A percentile compares a stretch with the other conserved stretches of the same genome.
These are phyloP conservation scores for Pythium apleroticum DNA, from an alignment of 352 stramenopile species.

Conservation along the genomic window DNA sequence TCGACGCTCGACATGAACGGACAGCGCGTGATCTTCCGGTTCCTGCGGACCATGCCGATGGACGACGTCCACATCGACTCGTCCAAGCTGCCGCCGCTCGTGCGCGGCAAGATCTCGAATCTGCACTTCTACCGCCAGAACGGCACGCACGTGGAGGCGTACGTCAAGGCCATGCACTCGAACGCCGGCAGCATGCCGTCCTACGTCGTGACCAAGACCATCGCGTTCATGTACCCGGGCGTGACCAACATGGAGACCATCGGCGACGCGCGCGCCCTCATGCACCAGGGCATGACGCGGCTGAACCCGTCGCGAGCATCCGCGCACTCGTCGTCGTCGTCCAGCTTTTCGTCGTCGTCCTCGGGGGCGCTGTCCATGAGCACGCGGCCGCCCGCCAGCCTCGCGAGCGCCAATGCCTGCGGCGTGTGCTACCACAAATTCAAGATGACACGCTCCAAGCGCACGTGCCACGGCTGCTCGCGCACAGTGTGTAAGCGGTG, in stretches of 20 bases:
- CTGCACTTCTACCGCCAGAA: conserved; percentile 40
- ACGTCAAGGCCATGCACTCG: conserved; percentile 35
- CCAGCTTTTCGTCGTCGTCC: conserved; percentile 16
- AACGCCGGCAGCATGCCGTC: conserved; percentile 36
- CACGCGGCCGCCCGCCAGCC: conserved; percentile 4
- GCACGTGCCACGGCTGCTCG: conserved; percentile 31
- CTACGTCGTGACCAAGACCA: conserved; percentile 40
- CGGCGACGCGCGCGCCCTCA: conserved; percentile 31
- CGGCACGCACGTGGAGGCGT: conserved; percentile 33
- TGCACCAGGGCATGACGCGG: conserved; percentile 27
- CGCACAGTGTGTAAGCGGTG: conserved; percentile 36
- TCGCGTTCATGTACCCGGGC: conserved; percentile 36
- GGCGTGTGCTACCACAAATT: conserved; percentile 42
- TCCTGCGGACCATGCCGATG: conserved; percentile 39
- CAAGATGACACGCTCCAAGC: conserved; percentile 38
- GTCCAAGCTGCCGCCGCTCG: conserved; percentile 31
- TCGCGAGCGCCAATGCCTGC: conserved; percentile 27
- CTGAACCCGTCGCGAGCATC: conserved; percentile 18
- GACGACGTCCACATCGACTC: conserved; percentile 31
- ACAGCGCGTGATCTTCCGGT: conserved; percentile 37
- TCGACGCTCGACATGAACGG: conserved; percentile 33
- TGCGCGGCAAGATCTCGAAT: conserved; percentile 44
- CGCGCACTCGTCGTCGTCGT: background rate
- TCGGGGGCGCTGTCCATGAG: background rate
- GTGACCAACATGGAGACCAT: conserved; percentile 39